These are phyloP conservation scores for Scheffersomyces titani DNA, from an alignment of 1,139 yeast species.

Conservation along the genomic window DNA sequence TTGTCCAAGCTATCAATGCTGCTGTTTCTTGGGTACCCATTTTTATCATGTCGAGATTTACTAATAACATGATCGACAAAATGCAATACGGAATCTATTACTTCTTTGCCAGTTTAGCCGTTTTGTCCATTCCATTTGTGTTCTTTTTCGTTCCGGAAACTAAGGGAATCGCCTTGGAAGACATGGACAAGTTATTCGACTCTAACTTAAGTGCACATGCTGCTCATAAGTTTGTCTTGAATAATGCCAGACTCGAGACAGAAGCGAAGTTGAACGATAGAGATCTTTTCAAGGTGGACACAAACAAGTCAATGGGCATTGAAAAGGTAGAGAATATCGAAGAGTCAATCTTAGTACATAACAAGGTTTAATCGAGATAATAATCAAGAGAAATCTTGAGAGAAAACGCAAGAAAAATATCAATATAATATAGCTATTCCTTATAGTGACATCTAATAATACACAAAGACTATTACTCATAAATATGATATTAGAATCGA, in stretches of 20 bases:
- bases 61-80: conserved; percentile 40
- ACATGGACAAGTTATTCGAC: conserved; percentile 43
- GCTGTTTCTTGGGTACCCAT: conserved; percentile 47
- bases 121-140: conserved; percentile 36
- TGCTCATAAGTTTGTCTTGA: conserved; percentile 14
- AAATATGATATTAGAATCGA: no score
- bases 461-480: no score
- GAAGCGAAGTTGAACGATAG: conserved; percentile 1
- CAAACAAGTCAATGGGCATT: conserved; percentile 4
- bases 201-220: conserved; percentile 11
- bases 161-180: conserved; percentile 44
- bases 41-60: conserved; percentile 41
- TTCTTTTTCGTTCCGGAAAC: conserved; percentile 42
- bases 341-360: background rate
- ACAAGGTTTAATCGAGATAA: background rate
- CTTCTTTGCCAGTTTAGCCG: conserved; percentile 39
- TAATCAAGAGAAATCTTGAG: no score
- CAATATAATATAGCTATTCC: no score
- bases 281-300: conserved; percentile 4
- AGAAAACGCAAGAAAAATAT: no score
- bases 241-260: conserved; percentile 6
- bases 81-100: conserved; percentile 45
- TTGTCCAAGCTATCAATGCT: conserved; percentile 45
- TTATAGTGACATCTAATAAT: no score
- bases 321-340: conserved; percentile 1